Evolutionary conservation across 768 basidiomycete species (phyloP).

Genomic region (Macrolepiota albuminosa): DNA sequence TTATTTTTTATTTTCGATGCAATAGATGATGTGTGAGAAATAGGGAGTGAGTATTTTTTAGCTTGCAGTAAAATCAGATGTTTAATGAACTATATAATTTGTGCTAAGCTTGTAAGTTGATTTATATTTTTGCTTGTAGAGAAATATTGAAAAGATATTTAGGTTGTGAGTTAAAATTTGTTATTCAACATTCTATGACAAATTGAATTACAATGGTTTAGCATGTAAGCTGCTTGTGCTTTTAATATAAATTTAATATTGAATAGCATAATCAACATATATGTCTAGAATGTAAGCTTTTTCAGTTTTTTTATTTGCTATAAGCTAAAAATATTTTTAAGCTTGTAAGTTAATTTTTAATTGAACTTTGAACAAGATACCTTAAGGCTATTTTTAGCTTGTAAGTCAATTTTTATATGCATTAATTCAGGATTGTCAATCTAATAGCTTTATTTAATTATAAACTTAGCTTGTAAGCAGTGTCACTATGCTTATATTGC

Average conservation of each 20-base stretch:
- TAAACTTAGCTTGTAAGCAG: not conserved
- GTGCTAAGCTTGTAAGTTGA: not conserved
- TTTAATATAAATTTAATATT: too few species aligned
- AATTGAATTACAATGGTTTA: not conserved
- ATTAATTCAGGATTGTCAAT: not conserved
- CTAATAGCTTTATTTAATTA: not conserved
- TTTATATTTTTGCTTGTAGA: not conserved
- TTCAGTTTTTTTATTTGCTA: not conserved
- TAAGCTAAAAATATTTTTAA: not conserved
- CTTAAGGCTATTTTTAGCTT: not conserved
- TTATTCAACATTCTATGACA: not conserved
- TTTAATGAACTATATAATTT: not conserved
- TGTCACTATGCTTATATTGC: not conserved
- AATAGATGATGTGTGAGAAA: not conserved
- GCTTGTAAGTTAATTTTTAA: not conserved
- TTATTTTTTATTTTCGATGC: too few species aligned
- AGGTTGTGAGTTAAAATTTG: not conserved
- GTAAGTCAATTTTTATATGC: not conserved
- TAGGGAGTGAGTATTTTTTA: not conserved
- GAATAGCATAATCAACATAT: not conserved
- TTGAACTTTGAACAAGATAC: too few species aligned
- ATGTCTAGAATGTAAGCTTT: not conserved
- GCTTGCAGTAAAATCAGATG: not conserved
- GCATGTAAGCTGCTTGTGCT: not conserved
- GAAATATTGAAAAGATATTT: not conserved